Evolutionary conservation across 2,329 filamentous ascomycete genomes (phyloP), one percentile per base, ranked within the genome.

Genomic region (Byssoonygena ceratinophila): DNA sequence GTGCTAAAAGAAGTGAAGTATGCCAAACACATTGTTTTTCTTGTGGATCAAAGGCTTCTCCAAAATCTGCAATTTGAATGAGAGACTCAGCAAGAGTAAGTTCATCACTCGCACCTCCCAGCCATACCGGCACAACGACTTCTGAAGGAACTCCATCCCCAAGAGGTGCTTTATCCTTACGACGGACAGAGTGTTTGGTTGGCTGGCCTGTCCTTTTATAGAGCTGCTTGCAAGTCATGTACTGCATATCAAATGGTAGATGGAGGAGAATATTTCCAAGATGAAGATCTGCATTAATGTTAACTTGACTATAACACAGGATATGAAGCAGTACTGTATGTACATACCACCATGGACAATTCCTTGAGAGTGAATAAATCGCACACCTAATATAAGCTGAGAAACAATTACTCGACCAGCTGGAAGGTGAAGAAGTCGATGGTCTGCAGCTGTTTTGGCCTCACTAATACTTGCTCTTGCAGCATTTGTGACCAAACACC

Each of bases 341-440:
- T 12, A 60, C 58, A 45, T 59, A 60, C 58, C 59, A 11, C 61
- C 59, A 58, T 66, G 60, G 27, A 63, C 60, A 45, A 61, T 58
- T 1, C 59, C 62, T 56, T 60, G 50, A 25, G 58, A 56, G 57
- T 65, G 62, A 2, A 63, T 55, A 55, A 36, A 37, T 36, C 41
- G 43, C 20, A 62, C 25, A 22, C 41, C 60, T 9, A 55, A 53
- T 20, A 54, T 52, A 34, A 63, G 60, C 44, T 62, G 58, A 14
- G 57, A 55, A 3, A 57, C 54, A n/a, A 64, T 39, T 9, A 55
- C 56, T 18, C 61, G 55, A 27, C 59, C 59, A 1, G 57, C 57
- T 46, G 25, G 27, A 23, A 56, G 52, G 23, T 46, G 50, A 27
- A 56, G 43, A 46, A 55, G 46, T 22, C 39, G 55, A 55, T 58